These are phyloP conservation scores for Scheffersomyces lignicola DNA, from an alignment of 1,139 yeast species.

Conservation along the genomic window DNA sequence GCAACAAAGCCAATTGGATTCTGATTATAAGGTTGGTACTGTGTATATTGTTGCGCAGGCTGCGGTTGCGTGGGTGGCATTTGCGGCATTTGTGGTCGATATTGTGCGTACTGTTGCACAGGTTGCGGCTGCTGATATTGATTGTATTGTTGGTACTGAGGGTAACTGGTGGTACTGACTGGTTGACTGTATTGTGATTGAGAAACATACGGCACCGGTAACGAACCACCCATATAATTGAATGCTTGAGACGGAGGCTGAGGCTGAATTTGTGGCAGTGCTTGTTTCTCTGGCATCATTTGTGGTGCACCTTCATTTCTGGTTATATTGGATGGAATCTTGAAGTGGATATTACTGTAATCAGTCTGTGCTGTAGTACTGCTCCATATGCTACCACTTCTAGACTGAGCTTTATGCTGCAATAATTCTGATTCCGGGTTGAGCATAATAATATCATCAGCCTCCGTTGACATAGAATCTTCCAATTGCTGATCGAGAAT, in stretches of 20 bases:
- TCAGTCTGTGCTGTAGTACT: slow-evolving; percentile 1
- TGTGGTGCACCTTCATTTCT: background rate
- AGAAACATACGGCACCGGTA: background rate
- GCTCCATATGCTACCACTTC: slow-evolving; percentile 3
- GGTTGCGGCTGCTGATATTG: slow-evolving; percentile 8
- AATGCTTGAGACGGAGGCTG: slow-evolving; percentile 5
- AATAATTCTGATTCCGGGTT: background rate
- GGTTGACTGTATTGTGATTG: slow-evolving; percentile 2
- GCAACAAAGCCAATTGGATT: no score
- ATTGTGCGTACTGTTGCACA: background rate
- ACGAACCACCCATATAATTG: slow-evolving; percentile 2
- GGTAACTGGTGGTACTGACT: background rate
- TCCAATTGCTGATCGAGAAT: slow-evolving; percentile 5
- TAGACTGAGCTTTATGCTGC: background rate
- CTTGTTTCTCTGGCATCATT: background rate
- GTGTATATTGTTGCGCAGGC: no score
- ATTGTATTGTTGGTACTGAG: slow-evolving; percentile 3
- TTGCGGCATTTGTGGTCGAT: no score
- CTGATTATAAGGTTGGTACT: no score
- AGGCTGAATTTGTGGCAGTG: background rate
- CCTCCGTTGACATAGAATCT: background rate
- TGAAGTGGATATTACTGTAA: slow-evolving; percentile 4
- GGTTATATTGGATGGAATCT: slow-evolving; percentile 5
- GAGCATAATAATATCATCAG: slow-evolving; percentile 1
- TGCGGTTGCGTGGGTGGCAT: no score